phyloP scores from a whole-genome alignment of 495 filamentous ascomycete species.

The Neurospora discreta region DNA sequence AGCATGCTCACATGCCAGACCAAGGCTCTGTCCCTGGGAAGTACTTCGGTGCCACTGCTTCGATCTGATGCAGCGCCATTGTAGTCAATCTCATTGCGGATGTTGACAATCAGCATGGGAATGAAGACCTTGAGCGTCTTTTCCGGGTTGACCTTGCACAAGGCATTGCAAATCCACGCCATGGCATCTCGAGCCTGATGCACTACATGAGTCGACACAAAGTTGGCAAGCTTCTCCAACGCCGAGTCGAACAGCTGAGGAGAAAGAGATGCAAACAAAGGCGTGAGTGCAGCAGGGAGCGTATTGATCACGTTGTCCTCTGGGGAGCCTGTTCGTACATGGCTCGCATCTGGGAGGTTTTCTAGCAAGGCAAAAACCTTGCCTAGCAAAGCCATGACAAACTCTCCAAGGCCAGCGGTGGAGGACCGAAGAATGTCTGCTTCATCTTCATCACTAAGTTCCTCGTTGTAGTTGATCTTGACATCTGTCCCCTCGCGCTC shows the following conservation, averaged over 20 bases:
- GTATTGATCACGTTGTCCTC: slow-evolving; percentile 98
- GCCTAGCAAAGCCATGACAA: slow-evolving; percentile 77
- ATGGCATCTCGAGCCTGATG: slow-evolving; percentile 96
- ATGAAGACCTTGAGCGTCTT: slow-evolving; percentile 85
- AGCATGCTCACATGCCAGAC: slow-evolving; percentile 97
- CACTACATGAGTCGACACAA: slow-evolving; percentile 91
- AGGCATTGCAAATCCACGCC: slow-evolving; percentile 93
- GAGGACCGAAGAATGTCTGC: slow-evolving; percentile 89
- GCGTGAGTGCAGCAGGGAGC: slow-evolving; percentile 81
- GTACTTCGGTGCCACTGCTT: slow-evolving; percentile 84
- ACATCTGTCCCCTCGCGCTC: slow-evolving; percentile 77
- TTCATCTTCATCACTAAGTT: slow-evolving; percentile 78
- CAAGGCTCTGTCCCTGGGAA: slow-evolving; percentile 82
- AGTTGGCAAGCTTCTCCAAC: slow-evolving; percentile 80
- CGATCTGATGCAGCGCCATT: slow-evolving; percentile 94
- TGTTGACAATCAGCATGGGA: slow-evolving; percentile 78
- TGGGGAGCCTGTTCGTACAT: slow-evolving; percentile 78
- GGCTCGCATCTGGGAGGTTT: slow-evolving; percentile 83
- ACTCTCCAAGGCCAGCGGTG: slow-evolving; percentile 86
- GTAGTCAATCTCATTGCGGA: slow-evolving; percentile 92
- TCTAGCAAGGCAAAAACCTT: slow-evolving; percentile 92
- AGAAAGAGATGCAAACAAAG: slow-evolving; percentile 82
- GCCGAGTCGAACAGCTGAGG: slow-evolving; percentile 89
- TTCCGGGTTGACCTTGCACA: slow-evolving; percentile 89
- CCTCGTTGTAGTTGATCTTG: slow-evolving; percentile 71